These are phyloP conservation scores for Fusarium anguioides DNA, from an alignment of 2,329 filamentous ascomycete genomes.

Conservation along the genomic window DNA sequence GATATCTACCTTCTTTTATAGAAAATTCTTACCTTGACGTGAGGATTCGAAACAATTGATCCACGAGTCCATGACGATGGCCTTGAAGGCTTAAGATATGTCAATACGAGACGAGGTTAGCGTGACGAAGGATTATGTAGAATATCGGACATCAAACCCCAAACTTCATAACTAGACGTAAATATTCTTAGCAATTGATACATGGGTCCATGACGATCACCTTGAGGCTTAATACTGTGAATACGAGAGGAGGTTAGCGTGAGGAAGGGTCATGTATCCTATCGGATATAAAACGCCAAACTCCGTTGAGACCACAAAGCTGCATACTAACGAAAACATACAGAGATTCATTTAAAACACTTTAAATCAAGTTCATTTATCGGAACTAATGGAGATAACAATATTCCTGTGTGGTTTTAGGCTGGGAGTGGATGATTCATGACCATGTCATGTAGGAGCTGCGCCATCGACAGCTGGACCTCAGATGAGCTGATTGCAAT, in stretches of 20 bases:
- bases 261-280: not conserved
- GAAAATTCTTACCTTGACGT: fast-evolving
- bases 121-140: not conserved
- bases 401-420: not conserved
- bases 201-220: constrained; percentile 1
- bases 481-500: too few relatives aligned
- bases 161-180: not conserved
- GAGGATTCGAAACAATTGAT: not conserved
- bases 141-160: constrained; percentile 7
- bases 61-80: constrained; percentile 1
- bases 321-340: not conserved
- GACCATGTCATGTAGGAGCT: too few relatives aligned
- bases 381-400: not conserved
- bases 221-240: not conserved
- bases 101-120: constrained; percentile 22
- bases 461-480: too few relatives aligned
- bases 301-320: not conserved
- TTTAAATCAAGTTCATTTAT: too few relatives aligned
- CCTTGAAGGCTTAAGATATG: not conserved
- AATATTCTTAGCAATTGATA: not conserved
- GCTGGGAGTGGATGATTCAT: too few relatives aligned
- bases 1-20: not conserved
- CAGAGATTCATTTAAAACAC: not conserved
- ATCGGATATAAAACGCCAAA: constrained; percentile 18
- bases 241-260: constrained; percentile 20